These are phyloP conservation scores for Cyclotella cryptica DNA, from an alignment of 108 stramenopile genomes.

Conservation along the genomic window DNA sequence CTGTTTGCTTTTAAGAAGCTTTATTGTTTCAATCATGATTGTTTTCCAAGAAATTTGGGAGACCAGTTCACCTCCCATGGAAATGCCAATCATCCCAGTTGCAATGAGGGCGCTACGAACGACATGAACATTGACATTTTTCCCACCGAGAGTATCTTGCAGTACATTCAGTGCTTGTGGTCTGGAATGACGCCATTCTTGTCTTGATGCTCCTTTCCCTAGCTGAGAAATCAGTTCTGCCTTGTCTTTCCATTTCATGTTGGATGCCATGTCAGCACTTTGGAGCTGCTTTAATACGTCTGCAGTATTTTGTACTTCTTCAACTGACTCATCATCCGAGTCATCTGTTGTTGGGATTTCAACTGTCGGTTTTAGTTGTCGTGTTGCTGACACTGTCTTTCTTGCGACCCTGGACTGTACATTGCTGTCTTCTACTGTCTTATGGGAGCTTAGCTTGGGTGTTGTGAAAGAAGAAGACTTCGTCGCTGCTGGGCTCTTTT, in stretches of 20 bases:
- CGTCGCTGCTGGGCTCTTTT: conserved; percentile 6
- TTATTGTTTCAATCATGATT: conserved; percentile 63
- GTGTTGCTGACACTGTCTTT: conserved; percentile 1
- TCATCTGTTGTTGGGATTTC: conserved; percentile 22
- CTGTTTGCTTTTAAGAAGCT: conserved; percentile 65
- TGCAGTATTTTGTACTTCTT: conserved; percentile 31
- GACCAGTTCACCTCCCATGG: conserved; percentile 53
- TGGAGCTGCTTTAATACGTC: conserved; percentile 62
- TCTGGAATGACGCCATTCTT: conserved; percentile 37
- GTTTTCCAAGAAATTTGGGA: conserved; percentile 56
- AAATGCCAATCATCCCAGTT: conserved; percentile 61
- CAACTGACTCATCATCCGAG: conserved; percentile 50
- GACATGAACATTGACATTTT: conserved; percentile 67
- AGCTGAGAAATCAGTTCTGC: conserved; percentile 61
- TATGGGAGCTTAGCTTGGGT: conserved; percentile 17
- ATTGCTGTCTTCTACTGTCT: background rate
- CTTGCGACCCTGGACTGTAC: conserved; percentile 3
- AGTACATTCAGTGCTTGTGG: conserved; percentile 48
- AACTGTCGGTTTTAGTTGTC: conserved; percentile 6
- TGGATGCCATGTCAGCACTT: conserved; percentile 39
- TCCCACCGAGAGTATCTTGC: conserved; percentile 59
- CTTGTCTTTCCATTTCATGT: conserved; percentile 70
- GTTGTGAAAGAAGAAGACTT: conserved; percentile 9
- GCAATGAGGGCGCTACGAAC: conserved; percentile 59
- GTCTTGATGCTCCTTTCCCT: conserved; percentile 50